Evolutionary conservation across 1,284 basidiomycete species (phyloP), one percentile per base, ranked within the genome.

Genomic region (Coniferiporia sulphurascens): DNA sequence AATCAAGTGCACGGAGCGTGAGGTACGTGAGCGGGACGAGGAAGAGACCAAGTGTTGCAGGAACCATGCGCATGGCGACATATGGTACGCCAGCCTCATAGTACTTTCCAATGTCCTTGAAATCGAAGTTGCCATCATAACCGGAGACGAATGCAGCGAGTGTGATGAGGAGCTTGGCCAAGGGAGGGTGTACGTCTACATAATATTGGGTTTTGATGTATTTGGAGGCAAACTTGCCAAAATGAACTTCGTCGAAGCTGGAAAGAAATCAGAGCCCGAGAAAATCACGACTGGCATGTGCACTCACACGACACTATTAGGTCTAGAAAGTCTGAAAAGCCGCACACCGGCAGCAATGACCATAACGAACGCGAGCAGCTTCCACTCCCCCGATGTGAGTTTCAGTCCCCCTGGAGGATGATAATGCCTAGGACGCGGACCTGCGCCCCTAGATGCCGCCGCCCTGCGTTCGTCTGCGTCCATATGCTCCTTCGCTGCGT

Each of bases 241-340:
- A 97, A 72, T 97, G 95, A 0, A 97, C 95, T 73, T 98, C 95
- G 69, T 98, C 95, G 71, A 98, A 98, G 17, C 94, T 96, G 38
- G 38, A 5, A 27, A 27, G 27, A 27, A 27, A 27, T 27, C 27
- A 27, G 27, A 27, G 38, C 15, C 12, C 38, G 15, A 41, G 9
- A 41, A 41, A 15, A 12, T 12, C 38, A 41, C 38, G 9, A 15
- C 38, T 41, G 15, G 15, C 38, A 41, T 41, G 38, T 10, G 15
- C 10, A 83, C 91, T 78, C 67, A 95, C 92, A 97, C 94, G 41
- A 97, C 91, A 68, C 90, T 93, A 61, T 85, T 80, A 0, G 95
- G 94, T 68, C 85, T 81, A 38, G 87, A 89, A 53, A 97, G 76
- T 59, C 87, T 82, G 74, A 87, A 95, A 55, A 94, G 71, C 54